These are phyloP conservation scores for Salix exigua DNA, from an alignment of 345 rosid species.

Conservation along the genomic window DNA sequence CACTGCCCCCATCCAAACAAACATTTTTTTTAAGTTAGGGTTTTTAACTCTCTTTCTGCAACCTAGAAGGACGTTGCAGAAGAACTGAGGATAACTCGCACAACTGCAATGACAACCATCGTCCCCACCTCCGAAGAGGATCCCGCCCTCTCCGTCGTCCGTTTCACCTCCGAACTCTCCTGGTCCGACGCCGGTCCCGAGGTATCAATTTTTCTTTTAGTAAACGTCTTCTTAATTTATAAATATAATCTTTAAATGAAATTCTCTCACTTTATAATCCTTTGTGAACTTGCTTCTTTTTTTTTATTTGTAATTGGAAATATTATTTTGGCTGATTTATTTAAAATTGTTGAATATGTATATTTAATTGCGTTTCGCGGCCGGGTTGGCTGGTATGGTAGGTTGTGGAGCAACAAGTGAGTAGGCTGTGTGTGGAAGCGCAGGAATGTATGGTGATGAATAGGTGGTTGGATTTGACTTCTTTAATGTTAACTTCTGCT, in stretches of 20 bases:
- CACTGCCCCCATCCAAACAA: background rate
- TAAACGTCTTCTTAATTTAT: background rate
- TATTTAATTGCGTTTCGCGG: background rate
- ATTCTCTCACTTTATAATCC: background rate
- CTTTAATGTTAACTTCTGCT: conserved; percentile 85
- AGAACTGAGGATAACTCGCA: background rate
- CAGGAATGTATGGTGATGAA: conserved; percentile 54
- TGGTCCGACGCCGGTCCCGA: conserved; percentile 99
- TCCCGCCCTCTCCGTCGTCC: conserved; percentile 83
- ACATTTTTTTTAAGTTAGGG: conserved; percentile 18
- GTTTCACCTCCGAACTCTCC: conserved; percentile 82
- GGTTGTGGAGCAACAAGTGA: conserved; percentile 75
- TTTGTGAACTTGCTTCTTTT: background rate
- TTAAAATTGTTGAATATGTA: background rate
- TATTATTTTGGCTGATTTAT: background rate
- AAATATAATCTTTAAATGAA: background rate
- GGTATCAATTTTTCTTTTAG: conserved; percentile 28
- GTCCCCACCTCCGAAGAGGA: conserved; percentile 96
- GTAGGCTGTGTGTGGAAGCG: conserved; percentile 74
- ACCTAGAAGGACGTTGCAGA: background rate
- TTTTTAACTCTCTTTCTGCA: conserved; percentile 12
- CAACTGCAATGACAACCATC: conserved; percentile 58
- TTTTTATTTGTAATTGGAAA: background rate
- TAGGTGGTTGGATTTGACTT: conserved; percentile 78
- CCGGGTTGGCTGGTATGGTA: conserved; percentile 14